Conservation (phyloP, 2,329 filamentous ascomycete genomes). For the Cucurbitaria berberidis region DNA sequence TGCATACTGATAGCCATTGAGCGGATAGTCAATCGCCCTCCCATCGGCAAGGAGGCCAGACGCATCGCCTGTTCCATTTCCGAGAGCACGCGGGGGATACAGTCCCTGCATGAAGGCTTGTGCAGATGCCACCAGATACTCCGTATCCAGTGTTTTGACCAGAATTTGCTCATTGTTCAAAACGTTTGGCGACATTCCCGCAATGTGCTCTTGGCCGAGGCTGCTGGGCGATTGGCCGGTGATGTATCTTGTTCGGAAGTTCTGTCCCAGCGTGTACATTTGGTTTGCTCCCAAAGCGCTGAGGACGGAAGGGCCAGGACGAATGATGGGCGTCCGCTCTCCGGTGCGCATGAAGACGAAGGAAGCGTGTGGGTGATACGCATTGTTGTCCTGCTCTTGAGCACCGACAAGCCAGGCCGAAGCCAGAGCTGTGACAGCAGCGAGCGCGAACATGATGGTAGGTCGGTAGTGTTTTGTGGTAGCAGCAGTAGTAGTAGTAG, state of each 20-base stretch:
- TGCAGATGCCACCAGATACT: conserved; percentile 59
- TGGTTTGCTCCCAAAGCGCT: conserved; percentile 64
- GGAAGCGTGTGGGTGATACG: conserved; percentile 53
- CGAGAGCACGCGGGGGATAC: conserved; percentile 58
- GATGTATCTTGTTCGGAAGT: conserved; percentile 62
- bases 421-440: conserved; percentile 26
- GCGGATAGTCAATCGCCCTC: conserved; percentile 53
- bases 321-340: conserved; percentile 58
- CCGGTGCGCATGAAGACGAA: conserved; percentile 63
- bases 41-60: conserved; percentile 58
- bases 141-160: conserved; percentile 55
- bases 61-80: conserved; percentile 34
- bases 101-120: conserved; percentile 68
- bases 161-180: conserved; percentile 56
- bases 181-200: conserved; percentile 53
- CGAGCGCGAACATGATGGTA: conserved; percentile 35
- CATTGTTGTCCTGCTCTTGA: conserved; percentile 19
- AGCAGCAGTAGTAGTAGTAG: conserved; percentile 9
- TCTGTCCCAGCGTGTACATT: conserved; percentile 57
- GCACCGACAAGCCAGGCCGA: conserved; percentile 32
- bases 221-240: conserved; percentile 18
- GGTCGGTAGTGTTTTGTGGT: too few relatives aligned
- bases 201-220: conserved; percentile 36
- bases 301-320: conserved; percentile 45
- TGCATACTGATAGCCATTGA: conserved; percentile 65